Evolutionary conservation across 176 grass and related monocot species (phyloP).

Genomic region (Triticum urartu): DNA sequence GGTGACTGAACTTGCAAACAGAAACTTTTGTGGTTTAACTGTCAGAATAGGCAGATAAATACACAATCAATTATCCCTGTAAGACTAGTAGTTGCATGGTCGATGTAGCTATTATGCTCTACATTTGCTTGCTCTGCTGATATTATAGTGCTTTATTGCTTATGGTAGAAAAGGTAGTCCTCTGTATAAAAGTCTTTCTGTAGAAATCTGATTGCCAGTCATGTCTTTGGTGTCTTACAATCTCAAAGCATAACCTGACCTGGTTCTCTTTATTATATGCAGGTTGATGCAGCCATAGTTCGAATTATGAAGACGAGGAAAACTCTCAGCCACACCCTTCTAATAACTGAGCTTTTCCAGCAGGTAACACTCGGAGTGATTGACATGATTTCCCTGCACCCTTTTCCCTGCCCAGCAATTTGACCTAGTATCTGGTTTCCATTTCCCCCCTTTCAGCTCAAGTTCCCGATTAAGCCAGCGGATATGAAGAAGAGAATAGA

Average conservation of each 20-base stretch:
- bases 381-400: neutral
- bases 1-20: slow-evolving; percentile 35
- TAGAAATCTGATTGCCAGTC: neutral
- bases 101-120: slow-evolving; percentile 9
- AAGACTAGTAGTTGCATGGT: neutral
- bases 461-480: slow-evolving; percentile 95
- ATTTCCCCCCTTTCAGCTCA: slow-evolving; percentile 62
- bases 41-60: neutral
- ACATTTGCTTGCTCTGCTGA: neutral
- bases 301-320: slow-evolving; percentile 99
- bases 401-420: neutral
- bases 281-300: slow-evolving; percentile 98
- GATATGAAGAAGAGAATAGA: slow-evolving; percentile 99
- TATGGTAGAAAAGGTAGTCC: neutral
- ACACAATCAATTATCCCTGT: neutral
- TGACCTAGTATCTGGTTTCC: neutral
- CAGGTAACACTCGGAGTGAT: slow-evolving; percentile 47
- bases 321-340: slow-evolving; percentile 92
- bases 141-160: neutral
- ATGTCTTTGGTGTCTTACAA: neutral
- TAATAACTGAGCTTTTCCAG: slow-evolving; percentile 99
- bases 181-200: neutral
- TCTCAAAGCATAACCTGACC: neutral
- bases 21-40: neutral
- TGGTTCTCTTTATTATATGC: slow-evolving; percentile 18